phyloP scores from a whole-genome alignment of 352 stramenopile genomes.

The Peronospora destructor region DNA sequence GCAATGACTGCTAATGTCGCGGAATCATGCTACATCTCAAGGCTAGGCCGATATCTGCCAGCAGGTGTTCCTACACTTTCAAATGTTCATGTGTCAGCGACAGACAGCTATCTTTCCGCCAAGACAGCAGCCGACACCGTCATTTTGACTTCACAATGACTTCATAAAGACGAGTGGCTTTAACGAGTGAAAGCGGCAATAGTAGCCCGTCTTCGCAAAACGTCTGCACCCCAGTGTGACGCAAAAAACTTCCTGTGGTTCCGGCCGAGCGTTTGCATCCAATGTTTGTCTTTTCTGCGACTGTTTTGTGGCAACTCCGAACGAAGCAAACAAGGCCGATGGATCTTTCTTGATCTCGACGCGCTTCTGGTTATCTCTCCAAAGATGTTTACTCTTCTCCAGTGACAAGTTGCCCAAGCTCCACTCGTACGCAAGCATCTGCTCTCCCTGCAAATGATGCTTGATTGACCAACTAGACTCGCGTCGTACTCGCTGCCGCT shows the following conservation, averaged over 20 bases:
- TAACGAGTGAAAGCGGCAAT: conserved; percentile 55
- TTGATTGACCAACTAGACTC: conserved; percentile 28
- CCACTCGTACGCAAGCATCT: conserved; percentile 49
- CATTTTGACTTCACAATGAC: neutral
- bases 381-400: conserved; percentile 44
- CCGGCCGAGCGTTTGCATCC: conserved; percentile 21
- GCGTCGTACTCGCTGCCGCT: conserved; percentile 6
- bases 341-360: conserved; percentile 36
- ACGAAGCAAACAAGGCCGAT: neutral
- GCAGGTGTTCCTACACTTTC: neutral
- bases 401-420: conserved; percentile 53
- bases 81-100: conserved; percentile 1
- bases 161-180: conserved; percentile 23
- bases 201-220: conserved; percentile 57
- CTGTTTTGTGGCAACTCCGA: neutral
- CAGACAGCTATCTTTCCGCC: conserved; percentile 8
- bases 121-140: neutral
- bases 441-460: conserved; percentile 38
- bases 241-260: conserved; percentile 50
- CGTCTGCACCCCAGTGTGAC: conserved; percentile 29
- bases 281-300: conserved; percentile 4
- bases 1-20: no score
- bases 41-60: neutral
- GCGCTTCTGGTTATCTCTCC: conserved; percentile 50
- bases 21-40: no score